Evolutionary conservation across 2,329 filamentous ascomycete genomes (phyloP).

Genomic region (Lachnellula cervina): DNA sequence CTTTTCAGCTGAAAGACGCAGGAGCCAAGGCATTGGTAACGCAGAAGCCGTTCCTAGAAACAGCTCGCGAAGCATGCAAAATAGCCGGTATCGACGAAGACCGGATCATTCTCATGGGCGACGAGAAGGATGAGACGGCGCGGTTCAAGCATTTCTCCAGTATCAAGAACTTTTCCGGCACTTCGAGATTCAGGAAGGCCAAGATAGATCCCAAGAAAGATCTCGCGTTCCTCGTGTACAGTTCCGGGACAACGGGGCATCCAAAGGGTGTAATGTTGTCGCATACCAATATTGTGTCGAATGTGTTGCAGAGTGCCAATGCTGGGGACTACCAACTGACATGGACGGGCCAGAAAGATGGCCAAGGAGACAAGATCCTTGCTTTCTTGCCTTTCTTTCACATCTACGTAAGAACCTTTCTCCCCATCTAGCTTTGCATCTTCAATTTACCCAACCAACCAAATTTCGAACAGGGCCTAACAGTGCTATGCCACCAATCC

Average conservation of each 20-base stretch:
- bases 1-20: constrained; percentile 77
- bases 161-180: constrained; percentile 59
- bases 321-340: constrained; percentile 52
- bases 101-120: constrained; percentile 72
- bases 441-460: constrained; percentile 4
- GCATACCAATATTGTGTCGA: constrained; percentile 77
- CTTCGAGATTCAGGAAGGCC: constrained; percentile 53
- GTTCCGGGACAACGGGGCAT: constrained; percentile 81
- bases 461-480: constrained; percentile 48
- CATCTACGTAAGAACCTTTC: constrained; percentile 64
- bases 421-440: not conserved
- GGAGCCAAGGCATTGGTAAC: constrained; percentile 72
- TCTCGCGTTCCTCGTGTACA: constrained; percentile 80
- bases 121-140: constrained; percentile 53
- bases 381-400: constrained; percentile 87
- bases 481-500: constrained; percentile 64
- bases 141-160: constrained; percentile 67
- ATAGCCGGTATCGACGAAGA: constrained; percentile 66
- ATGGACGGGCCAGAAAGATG: constrained; percentile 53
- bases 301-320: constrained; percentile 52
- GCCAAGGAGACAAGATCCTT: constrained; percentile 65
- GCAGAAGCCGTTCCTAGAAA: constrained; percentile 60
- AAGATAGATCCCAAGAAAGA: constrained; percentile 66
- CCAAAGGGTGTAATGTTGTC: constrained; percentile 89
- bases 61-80: constrained; percentile 62